Percentiles rank a stretch among this genome's conserved stretches.
Conservation (phyloP, 148 eudicot genomes). For the Persicaria tinctoria region DNA sequence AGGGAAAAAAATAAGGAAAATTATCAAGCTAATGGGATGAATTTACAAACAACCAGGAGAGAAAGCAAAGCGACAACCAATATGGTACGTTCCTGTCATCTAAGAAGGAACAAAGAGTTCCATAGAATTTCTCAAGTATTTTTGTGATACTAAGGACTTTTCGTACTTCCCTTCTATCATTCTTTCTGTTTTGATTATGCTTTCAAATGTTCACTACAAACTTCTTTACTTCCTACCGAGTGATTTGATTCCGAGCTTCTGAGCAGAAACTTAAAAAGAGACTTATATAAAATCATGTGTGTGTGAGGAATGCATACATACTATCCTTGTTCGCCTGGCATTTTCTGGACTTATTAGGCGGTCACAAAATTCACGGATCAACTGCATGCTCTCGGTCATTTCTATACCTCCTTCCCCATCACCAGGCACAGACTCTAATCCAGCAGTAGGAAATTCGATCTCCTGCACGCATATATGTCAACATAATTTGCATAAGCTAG, state of each 20-base stretch:
- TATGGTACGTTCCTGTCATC: not conserved
- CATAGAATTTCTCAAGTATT: not conserved
- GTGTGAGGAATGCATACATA: slow-evolving; percentile 34
- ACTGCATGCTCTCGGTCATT: slow-evolving; percentile 92
- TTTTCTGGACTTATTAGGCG: slow-evolving; percentile 67
- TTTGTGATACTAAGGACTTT: not conserved
- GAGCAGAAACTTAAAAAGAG: not conserved
- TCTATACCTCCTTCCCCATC: slow-evolving; percentile 97
- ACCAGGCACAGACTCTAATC: slow-evolving; percentile 92
- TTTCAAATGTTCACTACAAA: not conserved
- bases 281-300: not conserved
- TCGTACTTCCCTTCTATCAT: not conserved
- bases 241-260: not conserved
- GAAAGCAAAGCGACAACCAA: too few relatives aligned
- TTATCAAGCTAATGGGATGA: not conserved
- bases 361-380: slow-evolving; percentile 93
- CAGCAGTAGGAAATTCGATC: slow-evolving; percentile 96
- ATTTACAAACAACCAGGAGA: not conserved
- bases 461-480: slow-evolving; percentile 39
- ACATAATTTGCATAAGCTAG: slow-evolving; percentile 1
- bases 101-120: not conserved
- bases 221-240: not conserved
- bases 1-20: not conserved
- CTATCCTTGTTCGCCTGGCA: slow-evolving; percentile 75
- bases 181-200: not conserved